Conservation (phyloP, 495 filamentous ascomycete genomes). For the Corynascus novoguineensis region DNA sequence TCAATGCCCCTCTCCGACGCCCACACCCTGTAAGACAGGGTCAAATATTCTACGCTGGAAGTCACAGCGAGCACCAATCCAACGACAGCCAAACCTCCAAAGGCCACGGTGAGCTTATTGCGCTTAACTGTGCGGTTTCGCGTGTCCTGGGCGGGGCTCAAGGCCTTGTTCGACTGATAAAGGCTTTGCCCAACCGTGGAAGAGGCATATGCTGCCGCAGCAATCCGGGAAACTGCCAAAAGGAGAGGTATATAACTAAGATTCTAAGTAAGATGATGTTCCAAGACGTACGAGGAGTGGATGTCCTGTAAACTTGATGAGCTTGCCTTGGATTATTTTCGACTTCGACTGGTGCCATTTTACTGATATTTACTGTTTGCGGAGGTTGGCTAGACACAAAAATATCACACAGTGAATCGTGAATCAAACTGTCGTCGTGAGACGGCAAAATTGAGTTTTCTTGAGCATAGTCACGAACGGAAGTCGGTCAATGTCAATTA, state of each 20-base stretch:
- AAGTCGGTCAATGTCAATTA: no score
- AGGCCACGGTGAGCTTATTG: constrained; percentile 36
- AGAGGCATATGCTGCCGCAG: constrained; percentile 33
- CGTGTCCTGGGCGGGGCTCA: constrained; percentile 43
- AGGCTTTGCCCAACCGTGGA: constrained; percentile 35
- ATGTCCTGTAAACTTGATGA: background rate
- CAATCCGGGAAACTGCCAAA: constrained; percentile 32
- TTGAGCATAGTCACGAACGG: no score
- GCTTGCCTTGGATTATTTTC: constrained; percentile 30
- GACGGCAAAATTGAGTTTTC: no score
- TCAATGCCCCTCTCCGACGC: constrained; percentile 41
- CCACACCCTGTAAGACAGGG: constrained; percentile 47
- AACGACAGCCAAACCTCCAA: constrained; percentile 37
- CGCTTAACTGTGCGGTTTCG: constrained; percentile 41
- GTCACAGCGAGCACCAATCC: constrained; percentile 36
- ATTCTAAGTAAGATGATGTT: background rate
- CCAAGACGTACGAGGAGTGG: no score
- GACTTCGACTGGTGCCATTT: constrained; percentile 34
- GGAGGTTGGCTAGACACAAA: no score
- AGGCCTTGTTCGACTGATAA: constrained; percentile 39
- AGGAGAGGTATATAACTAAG: constrained; percentile 38
- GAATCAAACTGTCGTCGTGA: no score
- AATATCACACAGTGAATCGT: background rate
- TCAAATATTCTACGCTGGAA: constrained; percentile 32
- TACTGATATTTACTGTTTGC: background rate